Evolutionary conservation across 2,329 filamentous ascomycete species (phyloP).

Genomic region (Cladophialophora immunda): DNA sequence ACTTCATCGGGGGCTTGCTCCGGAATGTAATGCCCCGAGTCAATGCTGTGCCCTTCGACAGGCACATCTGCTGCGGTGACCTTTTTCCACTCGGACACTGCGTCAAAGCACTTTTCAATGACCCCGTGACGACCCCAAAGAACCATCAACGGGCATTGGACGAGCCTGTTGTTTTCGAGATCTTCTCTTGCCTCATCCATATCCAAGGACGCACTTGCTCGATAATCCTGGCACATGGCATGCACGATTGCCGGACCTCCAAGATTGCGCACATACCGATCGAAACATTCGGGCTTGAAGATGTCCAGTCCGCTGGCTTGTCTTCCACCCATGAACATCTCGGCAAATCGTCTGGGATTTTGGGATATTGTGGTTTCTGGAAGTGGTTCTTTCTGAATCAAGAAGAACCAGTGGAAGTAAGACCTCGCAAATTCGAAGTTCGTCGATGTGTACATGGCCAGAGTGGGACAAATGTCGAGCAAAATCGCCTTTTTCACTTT

Average conservation of each 20-base stretch:
- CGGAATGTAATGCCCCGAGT: conserved; percentile 8
- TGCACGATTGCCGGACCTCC: conserved; percentile 11
- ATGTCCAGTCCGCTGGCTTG: conserved; percentile 3
- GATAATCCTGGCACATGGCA: conserved; percentile 13
- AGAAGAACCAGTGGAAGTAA: conserved; percentile 18
- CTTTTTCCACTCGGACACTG: conserved; percentile 4
- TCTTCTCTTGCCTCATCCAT: conserved; percentile 12
- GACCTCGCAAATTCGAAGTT: conserved; percentile 4
- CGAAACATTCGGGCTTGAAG: conserved; percentile 7
- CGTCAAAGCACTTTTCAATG: conserved; percentile 15
- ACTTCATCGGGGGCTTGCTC: conserved; percentile 10
- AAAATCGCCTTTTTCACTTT: conserved; percentile 3
- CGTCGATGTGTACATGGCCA: conserved; percentile 5
- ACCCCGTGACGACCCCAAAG: conserved; percentile 12
- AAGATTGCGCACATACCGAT: conserved; percentile 12
- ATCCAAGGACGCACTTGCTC: conserved; percentile 5
- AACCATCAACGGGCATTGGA: conserved; percentile 9
- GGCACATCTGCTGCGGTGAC: not conserved
- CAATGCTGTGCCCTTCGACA: not conserved
- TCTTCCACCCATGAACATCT: conserved; percentile 12
- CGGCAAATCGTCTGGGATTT: conserved; percentile 9
- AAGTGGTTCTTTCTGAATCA: conserved; percentile 16
- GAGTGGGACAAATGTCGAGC: conserved; percentile 9
- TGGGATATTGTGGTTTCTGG: conserved; percentile 6
- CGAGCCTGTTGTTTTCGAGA: not conserved